Base-by-base conservation (phyloP, 2,329 filamentous ascomycete species). In the Remersonia thermophila region DNA sequence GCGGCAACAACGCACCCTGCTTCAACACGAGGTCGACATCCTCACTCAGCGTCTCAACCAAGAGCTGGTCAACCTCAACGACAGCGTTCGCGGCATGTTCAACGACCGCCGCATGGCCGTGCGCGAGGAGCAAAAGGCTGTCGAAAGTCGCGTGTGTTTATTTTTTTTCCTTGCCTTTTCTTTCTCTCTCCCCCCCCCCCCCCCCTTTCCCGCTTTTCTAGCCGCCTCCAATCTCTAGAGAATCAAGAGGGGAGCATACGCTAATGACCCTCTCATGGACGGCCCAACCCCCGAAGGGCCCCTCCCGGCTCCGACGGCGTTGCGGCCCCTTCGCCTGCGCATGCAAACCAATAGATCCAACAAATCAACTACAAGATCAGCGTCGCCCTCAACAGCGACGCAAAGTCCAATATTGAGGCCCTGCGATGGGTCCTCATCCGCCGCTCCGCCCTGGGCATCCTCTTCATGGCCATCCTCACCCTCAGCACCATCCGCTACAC, bases 281-380 rank as follows among this genome's bases (percentile, higher is more conserved):
- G 9, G 5, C 5, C 20, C 20, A 9, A 9, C 9, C 20, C 20
- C 20, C 20, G 20, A 23, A 23, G n/a, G n/a, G n/a, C n/a, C n/a
- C n/a, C n/a, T 30, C 15, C 27, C 10, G 13, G n/a, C n/a, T 23
- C 20, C 5, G 9, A 9, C 5, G 20, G 20, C 5, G 20, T 23
- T 23, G 10, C 12, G 2, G 15, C 4, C 15, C 36, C 10, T 16
- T 7, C 13, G 27, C 8, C 23, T 25, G 8, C 14, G 3, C 7
- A 2, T 12, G 12, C 37, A 36, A 13, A 40, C 37, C 11, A 28
- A 12, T 51, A 84, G 69, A 87, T 94, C 44, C 87, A 95, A 66
- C 82, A 94, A 62, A 71, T 96, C 48, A 93, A 89, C 60, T 94
- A 96, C 61, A 91, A 93, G 56, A 96, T 98, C 57, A 93, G 83